A percentile compares a stretch with the other conserved stretches of the same genome.
phyloP scores from a whole-genome alignment of 179 eudicot genomes.

The Spinacia oleracea region DNA sequence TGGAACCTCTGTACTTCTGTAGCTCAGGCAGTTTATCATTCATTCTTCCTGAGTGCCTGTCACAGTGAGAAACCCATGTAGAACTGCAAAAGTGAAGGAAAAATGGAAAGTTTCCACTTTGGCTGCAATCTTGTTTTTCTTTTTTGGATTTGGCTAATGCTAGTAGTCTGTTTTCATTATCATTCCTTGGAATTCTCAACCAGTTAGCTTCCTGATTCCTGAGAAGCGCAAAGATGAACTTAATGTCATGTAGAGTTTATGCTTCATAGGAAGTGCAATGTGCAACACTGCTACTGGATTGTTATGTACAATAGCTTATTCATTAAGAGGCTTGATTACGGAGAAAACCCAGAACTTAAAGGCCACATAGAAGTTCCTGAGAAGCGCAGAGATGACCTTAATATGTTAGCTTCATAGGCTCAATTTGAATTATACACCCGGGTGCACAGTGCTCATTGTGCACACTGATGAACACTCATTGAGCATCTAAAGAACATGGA shows the following conservation, averaged over 20 bases:
- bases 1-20: no score
- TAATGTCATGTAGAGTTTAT: no score
- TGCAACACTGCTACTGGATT: neutral
- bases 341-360: neutral
- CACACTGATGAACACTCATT: no score
- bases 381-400: neutral
- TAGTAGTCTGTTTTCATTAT: neutral
- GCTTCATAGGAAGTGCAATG: neutral
- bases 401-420: no score
- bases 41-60: neutral
- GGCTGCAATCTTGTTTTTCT: neutral
- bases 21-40: neutral
- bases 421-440: no score
- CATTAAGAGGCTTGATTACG: neutral
- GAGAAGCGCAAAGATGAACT: no score
- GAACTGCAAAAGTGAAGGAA: neutral
- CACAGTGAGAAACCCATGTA: neutral
- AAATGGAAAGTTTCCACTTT: neutral
- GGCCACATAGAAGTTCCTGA: neutral
- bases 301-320: neutral
- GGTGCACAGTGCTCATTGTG: no score
- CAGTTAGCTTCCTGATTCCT: neutral
- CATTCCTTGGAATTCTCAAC: neutral
- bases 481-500: no score
- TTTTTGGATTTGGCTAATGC: neutral